A percentile compares a stretch with the other conserved stretches of the same genome.
These are phyloP conservation scores for Wallacemonas rigidus DNA, from an alignment of 208 protist genomes.

Conservation along the genomic window DNA sequence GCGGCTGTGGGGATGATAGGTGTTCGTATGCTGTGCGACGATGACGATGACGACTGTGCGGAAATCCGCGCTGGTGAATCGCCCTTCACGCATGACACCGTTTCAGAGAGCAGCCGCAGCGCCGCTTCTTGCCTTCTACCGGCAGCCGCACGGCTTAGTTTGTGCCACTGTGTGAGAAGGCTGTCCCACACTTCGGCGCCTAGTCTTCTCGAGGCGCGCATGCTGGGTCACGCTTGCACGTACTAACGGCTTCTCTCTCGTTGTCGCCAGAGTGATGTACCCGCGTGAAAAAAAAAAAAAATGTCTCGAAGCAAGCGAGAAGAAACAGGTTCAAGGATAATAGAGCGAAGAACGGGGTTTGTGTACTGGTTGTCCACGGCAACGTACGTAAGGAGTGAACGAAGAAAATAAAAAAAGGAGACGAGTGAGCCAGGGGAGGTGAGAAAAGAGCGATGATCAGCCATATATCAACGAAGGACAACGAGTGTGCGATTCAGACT, in stretches of 20 bases:
- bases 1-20: background rate
- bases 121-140: background rate
- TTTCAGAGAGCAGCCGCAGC: background rate
- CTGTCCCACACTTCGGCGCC: background rate
- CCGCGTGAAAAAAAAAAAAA: background rate
- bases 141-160: background rate
- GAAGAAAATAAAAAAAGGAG: conserved; percentile 1
- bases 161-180: background rate
- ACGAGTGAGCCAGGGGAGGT: background rate
- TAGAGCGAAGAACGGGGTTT: background rate
- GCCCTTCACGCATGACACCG: background rate
- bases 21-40: background rate
- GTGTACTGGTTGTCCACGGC: background rate
- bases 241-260: too few relatives aligned
- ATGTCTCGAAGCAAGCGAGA: too few relatives aligned
- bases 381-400: background rate
- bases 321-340: background rate
- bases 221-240: background rate
- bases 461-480: too few relatives aligned
- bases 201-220: background rate
- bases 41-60: too few relatives aligned
- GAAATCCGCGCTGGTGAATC: background rate
- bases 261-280: background rate
- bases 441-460: background rate
- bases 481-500: too few relatives aligned